phyloP scores from a whole-genome alignment of 305 asterid species.

The Lippia alba region DNA sequence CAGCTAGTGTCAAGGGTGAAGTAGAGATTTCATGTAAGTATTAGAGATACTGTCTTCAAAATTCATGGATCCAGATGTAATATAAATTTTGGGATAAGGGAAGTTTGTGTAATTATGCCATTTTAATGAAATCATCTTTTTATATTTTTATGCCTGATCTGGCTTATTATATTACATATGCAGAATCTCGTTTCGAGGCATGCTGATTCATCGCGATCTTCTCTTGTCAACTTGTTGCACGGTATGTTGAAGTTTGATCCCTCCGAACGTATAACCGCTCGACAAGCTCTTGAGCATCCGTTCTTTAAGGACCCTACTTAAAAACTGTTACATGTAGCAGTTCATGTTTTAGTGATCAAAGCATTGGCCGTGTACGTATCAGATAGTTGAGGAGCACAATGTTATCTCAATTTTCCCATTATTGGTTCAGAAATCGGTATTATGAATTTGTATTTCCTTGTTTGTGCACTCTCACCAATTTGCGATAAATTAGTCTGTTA shows the following conservation, averaged over 20 bases:
- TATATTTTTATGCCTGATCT: not conserved
- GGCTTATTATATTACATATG: slow-evolving; percentile 18
- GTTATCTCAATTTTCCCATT: not conserved
- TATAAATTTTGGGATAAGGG: not conserved
- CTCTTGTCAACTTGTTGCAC: slow-evolving; percentile 62
- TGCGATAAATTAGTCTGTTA: no score
- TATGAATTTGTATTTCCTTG: no score
- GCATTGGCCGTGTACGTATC: not conserved
- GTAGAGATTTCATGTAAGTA: no score
- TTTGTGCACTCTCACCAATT: no score
- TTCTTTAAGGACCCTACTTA: slow-evolving; percentile 57
- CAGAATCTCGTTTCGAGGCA: slow-evolving; percentile 65
- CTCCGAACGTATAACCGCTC: slow-evolving; percentile 66
- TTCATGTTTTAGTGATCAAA: not conserved
- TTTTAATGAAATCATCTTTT: not conserved
- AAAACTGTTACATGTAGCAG: slow-evolving; percentile 7
- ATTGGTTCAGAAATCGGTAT: not conserved
- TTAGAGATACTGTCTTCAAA: no score
- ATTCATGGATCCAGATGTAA: no score
- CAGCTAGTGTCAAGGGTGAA: no score
- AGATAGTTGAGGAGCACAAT: not conserved
- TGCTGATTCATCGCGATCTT: slow-evolving; percentile 46
- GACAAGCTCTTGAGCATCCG: slow-evolving; percentile 73
- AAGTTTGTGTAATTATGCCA: no score
- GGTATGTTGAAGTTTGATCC: slow-evolving; percentile 75